Conservation (phyloP, 768 basidiomycete genomes). For the Boletellus ananas region DNA sequence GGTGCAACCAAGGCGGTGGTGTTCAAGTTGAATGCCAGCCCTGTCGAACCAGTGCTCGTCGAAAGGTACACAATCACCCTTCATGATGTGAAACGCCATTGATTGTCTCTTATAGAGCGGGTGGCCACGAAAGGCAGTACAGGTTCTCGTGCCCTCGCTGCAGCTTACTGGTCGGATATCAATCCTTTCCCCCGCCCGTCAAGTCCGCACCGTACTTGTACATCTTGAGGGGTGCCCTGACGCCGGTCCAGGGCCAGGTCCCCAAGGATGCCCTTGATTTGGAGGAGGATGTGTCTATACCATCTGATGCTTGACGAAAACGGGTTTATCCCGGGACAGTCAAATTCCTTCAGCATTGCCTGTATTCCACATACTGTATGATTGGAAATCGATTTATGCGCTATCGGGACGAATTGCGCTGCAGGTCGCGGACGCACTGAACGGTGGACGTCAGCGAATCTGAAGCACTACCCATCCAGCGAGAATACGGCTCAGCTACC, state of each 20-base stretch:
- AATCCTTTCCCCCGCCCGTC: conserved; percentile 68
- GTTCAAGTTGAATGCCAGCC: conserved; percentile 82
- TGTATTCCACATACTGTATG: too few species aligned
- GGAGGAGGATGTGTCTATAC: conserved; percentile 22
- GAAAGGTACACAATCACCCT: conserved; percentile 56
- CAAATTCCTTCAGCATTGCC: background rate
- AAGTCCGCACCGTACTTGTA: conserved; percentile 80
- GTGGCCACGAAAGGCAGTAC: conserved; percentile 74
- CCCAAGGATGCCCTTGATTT: conserved; percentile 80
- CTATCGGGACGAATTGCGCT: background rate
- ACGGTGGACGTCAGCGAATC: conserved; percentile 8
- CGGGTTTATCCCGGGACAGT: background rate
- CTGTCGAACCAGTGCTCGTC: conserved; percentile 66
- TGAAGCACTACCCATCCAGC: background rate
- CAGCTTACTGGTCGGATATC: conserved; percentile 58
- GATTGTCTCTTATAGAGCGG: conserved; percentile 38
- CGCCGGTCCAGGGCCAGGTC: conserved; percentile 84
- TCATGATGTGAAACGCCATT: conserved; percentile 16
- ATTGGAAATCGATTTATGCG: background rate
- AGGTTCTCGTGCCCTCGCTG: conserved; percentile 56
- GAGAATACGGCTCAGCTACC: conserved; percentile 63
- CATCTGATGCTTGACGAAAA: conserved; percentile 4
- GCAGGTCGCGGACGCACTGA: background rate
- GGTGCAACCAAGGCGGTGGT: conserved; percentile 55
- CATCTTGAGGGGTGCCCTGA: conserved; percentile 75